Base-by-base conservation (phyloP, 345 rosid genomes). In the Sisymbrium irio region DNA sequence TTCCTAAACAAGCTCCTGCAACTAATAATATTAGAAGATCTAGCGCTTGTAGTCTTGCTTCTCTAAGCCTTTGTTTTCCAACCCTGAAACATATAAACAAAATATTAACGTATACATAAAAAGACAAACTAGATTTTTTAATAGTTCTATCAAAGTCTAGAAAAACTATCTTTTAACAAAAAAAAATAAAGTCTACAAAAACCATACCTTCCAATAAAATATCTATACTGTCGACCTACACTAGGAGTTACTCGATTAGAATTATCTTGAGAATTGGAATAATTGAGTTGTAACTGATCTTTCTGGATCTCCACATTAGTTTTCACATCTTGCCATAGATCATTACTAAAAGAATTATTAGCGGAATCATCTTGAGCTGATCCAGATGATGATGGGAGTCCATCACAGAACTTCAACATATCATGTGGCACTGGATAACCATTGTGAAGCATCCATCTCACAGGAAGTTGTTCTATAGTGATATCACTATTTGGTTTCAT, bases 1-100 rank as follows among this genome's bases (percentile, higher is more conserved):
- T 85, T 68, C 95, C 98, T 77, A 92, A 84, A 85, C 89, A 86
- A 46, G 94, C 96, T 78, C 98, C 98, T 39, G 92, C 98, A 37
- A 90, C 80, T 78, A 88, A 80, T n/a, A 92, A 72, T 39, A 92
- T 89, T 40, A 88, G 41, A 30, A 82, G 83, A 83, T 92, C 98
- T 56, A 85, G 80, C 11, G 86, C 89, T 77, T 84, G 89, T 74
- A 84, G 54, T 78, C 81, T 84, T 58, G 91, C 92, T 76, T 92
- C 98, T 75, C 96, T 85, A 75, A 92, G 84, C 68, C 96, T 62
- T 82, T 92, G 98, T 82, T 92, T 92, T 13, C 82, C 78, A 69
- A 88, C 79, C 86, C 98, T 89, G 86, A 55, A 74, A 62, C n/a
- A 76, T 9, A 56, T 11, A 60, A 8, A 67, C 6, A 5, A 39